Evolutionary conservation across 2,329 filamentous ascomycete genomes (phyloP), one percentile per base, ranked within the genome.

Genomic region (Coniochaeta ligniaria): DNA sequence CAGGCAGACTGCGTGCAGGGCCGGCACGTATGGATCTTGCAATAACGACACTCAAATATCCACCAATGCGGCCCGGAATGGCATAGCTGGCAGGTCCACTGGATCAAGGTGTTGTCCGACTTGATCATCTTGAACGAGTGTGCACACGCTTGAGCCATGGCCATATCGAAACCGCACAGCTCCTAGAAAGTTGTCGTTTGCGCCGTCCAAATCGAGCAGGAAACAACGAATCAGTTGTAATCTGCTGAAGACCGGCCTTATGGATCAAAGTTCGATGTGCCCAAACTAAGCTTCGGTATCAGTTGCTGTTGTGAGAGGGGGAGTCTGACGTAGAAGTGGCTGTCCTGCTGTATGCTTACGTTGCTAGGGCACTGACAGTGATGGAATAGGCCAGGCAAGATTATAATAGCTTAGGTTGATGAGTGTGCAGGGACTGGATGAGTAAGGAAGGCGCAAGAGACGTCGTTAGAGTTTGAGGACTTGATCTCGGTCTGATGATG

Each of bases 41-140:
- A 90, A 71, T 87, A 87, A 63, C 80, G 78, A 75, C 87, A 90
- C 72, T 89, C 84, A 65, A 83, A 89, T 68, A 90, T 89, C 73
- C 81, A 82, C 83, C 85, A 88, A 72, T 86, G 82, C 58, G 85
- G 85, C 1, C 85, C 86, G 2, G 81, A 83, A 63, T 84, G 81
- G 70, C 86, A 89, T 67, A 86, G 74, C 62, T 82, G 80, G 76
- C 87, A 90, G 58, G 79, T 78, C 85, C 86, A 90, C 70, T 86
- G 81, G 60, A 90, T 79, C 59, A 89, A 71, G 12, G 80, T 86
- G 69, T 77, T 87, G 67, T 88, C 84, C 33, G 84, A 86, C 73
- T 89, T 89, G 74, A 89, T 81, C 72, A 88, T 79, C 68, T 79
- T 80, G 74, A 88, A 89, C 12, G 78, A 78, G 70, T 89, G 86